Evolutionary conservation across 2,329 filamentous ascomycete species (phyloP).

Genomic region (Tolypocladium nubicola): DNA sequence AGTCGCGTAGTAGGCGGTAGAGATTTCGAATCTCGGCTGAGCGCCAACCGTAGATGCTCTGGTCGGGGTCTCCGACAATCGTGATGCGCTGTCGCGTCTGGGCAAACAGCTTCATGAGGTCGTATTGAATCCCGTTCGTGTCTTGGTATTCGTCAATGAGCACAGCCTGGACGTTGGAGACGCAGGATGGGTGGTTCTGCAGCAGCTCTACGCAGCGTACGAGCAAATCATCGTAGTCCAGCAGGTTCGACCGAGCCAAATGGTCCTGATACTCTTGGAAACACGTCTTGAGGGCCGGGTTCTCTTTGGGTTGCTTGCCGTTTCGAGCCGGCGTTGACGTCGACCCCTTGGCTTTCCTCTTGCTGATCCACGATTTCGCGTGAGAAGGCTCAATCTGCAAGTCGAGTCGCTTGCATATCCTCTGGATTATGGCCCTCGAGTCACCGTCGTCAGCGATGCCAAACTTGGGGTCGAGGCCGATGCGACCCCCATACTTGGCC

Average conservation of each 20-base stretch:
- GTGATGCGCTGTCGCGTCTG: slow-evolving; percentile 67
- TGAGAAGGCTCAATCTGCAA: slow-evolving; percentile 57
- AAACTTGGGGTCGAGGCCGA: slow-evolving; percentile 75
- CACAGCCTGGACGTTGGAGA: slow-evolving; percentile 81
- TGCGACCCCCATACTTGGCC: slow-evolving; percentile 70
- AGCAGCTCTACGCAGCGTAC: slow-evolving; percentile 75
- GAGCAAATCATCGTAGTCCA: slow-evolving; percentile 92
- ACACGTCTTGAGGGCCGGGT: slow-evolving; percentile 52
- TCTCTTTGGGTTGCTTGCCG: slow-evolving; percentile 24
- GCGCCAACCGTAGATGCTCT: slow-evolving; percentile 95
- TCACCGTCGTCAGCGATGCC: slow-evolving; percentile 83
- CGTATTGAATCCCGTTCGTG: slow-evolving; percentile 90
- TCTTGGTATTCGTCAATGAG: slow-evolving; percentile 97
- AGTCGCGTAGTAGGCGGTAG: slow-evolving; percentile 64
- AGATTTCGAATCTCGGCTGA: slow-evolving; percentile 89
- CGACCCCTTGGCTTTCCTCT: slow-evolving; percentile 47
- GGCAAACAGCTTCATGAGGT: slow-evolving; percentile 83
- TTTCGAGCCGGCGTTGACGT: slow-evolving; percentile 29
- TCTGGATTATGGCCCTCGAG: slow-evolving; percentile 65
- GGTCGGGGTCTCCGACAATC: slow-evolving; percentile 91
- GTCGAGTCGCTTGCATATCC: slow-evolving; percentile 68
- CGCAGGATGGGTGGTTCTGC: slow-evolving; percentile 61
- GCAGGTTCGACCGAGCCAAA: slow-evolving; percentile 63
- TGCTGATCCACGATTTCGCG: slow-evolving; percentile 68
- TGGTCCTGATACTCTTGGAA: slow-evolving; percentile 72